Conservation (phyloP, 495 filamentous ascomycete species). For the Articulospora tetracladia region DNA sequence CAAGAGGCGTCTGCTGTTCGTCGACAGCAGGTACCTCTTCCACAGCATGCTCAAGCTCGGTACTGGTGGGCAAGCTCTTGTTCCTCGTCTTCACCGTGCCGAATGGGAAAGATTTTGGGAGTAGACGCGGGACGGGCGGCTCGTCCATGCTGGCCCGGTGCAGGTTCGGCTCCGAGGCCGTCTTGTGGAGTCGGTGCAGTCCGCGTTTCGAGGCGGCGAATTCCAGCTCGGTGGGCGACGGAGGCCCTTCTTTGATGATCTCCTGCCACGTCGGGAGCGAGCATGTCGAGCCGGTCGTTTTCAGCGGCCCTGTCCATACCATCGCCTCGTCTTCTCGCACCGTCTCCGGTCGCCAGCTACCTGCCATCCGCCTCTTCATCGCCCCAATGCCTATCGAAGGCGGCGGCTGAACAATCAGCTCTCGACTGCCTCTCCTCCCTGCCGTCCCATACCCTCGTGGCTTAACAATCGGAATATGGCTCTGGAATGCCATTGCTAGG, state of each 20-base stretch:
- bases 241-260: neutral
- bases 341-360: neutral
- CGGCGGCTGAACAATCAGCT: neutral
- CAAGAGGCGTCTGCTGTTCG: no score
- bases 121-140: neutral
- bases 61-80: neutral
- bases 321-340: neutral
- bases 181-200: neutral
- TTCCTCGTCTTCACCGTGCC: neutral
- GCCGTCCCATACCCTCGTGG: neutral
- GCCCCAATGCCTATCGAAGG: neutral
- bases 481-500: constrained; percentile 10
- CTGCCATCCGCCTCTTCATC: neutral
- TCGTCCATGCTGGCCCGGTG: neutral
- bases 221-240: neutral
- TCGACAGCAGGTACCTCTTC: neutral
- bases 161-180: neutral
- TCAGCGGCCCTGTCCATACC: neutral
- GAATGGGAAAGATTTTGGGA: neutral
- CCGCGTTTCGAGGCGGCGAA: neutral
- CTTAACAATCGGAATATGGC: constrained; percentile 5
- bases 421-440: neutral
- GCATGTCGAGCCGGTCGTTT: neutral
- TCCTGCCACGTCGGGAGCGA: neutral
- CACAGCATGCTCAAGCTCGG: neutral